Base-by-base conservation (phyloP, 768 basidiomycete species). In the Boletus rex-veris region DNA sequence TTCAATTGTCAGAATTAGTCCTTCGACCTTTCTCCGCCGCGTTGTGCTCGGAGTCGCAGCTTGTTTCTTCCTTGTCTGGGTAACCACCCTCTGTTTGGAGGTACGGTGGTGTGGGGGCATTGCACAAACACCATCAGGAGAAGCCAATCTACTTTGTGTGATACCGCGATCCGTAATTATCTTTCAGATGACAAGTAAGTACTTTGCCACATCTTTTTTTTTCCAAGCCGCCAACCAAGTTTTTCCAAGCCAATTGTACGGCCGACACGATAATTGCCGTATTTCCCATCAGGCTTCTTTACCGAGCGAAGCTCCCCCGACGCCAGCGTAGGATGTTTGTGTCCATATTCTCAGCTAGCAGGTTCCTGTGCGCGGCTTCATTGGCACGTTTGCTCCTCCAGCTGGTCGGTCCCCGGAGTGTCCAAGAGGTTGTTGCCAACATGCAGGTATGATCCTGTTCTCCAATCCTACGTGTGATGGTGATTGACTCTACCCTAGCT, bases 281-380 rank as follows among this genome's bases (percentile, higher is more conserved):
- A 5, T 36, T 60, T 6, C 46, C 58, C 0, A 21, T 63, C 30
- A 60, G 60, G 30, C 46, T 63, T 10, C 55, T 63, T 33, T 55
- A 58, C 62, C 44, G 39, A 18, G 37, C 60, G 26, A 54, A 41
- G 9, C 62, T 63, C 44, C 58, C 62, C 12, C 24, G 6, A 33
- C 18, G 53, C 38, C 58, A 60, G 21, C 62, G 49, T 37, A 50
- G 45, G 30, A 63, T 63, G 62, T 45, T 58, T 26, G n/a, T 64
- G 15, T 52, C 31, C 30, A 37, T 57, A 18, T 64, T 63, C 21
- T 26, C 62, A 3, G 7, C 48, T 4, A 63, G 55, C 48, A 45
- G 40, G 12, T 45, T 55, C 41, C 8, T 60, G n/a, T 63, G 45
- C 4, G 0, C 15, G 10, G 44, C 38, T 37, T 53, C 62, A 8